Evolutionary conservation across 345 rosid genomes (phyloP), one percentile per base, ranked within the genome.

Genomic region (Crucihimalaya himalaica): DNA sequence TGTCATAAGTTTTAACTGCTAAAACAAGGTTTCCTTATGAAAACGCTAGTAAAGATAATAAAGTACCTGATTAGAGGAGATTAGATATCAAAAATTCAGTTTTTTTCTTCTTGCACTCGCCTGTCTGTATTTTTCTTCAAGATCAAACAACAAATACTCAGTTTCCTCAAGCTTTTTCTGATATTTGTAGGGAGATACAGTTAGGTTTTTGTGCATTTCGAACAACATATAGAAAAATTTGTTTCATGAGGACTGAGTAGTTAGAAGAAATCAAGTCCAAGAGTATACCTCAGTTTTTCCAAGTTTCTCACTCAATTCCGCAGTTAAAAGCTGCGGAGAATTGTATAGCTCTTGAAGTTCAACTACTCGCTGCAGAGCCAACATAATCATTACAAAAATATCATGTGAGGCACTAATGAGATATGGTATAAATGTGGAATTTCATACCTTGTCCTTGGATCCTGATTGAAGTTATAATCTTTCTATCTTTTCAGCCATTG

Each of bases 401-500:
- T 12, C 18, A 47, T 46, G 55, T 52, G 60, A 56, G 20, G 20
- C 54, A 39, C 15, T 12, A 5, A 47, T 56, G 46, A 28, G 4
- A 77, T 40, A 23, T 63, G 39, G 34, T 37, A 15, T 37, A n/a
- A 53, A 69, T 47, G 48, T 3, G 3, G 51, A 47, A 64, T 23
- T 23, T 59, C 40, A 73, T 74, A 89, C 97, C 88, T 88, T 92
- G 72, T 92, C 96, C 83, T 92, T 96, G 23, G 96, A 90, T 62
- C 90, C 96, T 57, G 96, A 85, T 12, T 84, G 79, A 77, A 92
- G 91, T 85, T 90, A 97, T 91, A 92, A 85, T 73, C 87, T 86
- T 81, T 96, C 99, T 56, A 96, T 90, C 82, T 90, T 96, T 83
- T 92, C 98, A 68, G 93, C 87, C 99, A 96, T 96, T 69, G 88